A percentile compares a stretch with the other conserved stretches of the same genome.
These are phyloP conservation scores for Ettlia oleoabundans DNA, from an alignment of 139 green algal species.

Conservation along the genomic window DNA sequence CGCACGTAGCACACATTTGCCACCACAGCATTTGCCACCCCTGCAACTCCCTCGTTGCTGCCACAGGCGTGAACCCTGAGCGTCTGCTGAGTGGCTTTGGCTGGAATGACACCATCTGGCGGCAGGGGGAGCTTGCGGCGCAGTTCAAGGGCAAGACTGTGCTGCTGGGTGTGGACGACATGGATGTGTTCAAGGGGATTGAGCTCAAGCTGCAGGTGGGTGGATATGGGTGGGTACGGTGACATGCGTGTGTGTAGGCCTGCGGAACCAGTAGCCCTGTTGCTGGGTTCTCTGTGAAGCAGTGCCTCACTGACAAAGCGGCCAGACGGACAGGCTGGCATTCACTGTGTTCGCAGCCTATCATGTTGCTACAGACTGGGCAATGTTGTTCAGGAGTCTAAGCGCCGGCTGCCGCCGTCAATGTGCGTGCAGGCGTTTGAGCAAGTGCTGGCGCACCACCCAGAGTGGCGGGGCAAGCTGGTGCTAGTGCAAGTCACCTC, in stretches of 20 bases:
- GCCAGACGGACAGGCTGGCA: too few relatives aligned
- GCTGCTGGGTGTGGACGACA: slow-evolving; percentile 94
- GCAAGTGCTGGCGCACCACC: slow-evolving; percentile 85
- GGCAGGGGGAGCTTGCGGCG: slow-evolving; percentile 85
- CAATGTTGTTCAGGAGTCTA: background rate
- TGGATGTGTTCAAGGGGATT: slow-evolving; percentile 97
- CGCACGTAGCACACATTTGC: background rate
- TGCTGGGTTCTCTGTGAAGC: too few relatives aligned
- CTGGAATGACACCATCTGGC: slow-evolving; percentile 92
- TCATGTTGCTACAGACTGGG: too few relatives aligned
- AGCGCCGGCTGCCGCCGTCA: background rate
- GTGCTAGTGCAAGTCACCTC: slow-evolving; percentile 89
- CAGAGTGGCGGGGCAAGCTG: slow-evolving; percentile 82
- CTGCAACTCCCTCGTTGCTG: background rate
- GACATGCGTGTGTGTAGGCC: too few relatives aligned
- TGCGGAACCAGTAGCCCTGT: background rate
- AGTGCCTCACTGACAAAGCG: too few relatives aligned
- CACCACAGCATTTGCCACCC: background rate
- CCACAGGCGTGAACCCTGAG: slow-evolving; percentile 82
- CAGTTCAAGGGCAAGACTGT: slow-evolving; percentile 73
- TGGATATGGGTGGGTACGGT: too few relatives aligned
- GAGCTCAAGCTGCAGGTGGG: slow-evolving; percentile 75
- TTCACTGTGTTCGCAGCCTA: too few relatives aligned
- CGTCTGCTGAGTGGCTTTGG: slow-evolving; percentile 82
- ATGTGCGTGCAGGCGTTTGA: slow-evolving; percentile 71